Base-by-base conservation (phyloP, 2,329 filamentous ascomycete genomes). In the Coniochaeta prunicola region DNA sequence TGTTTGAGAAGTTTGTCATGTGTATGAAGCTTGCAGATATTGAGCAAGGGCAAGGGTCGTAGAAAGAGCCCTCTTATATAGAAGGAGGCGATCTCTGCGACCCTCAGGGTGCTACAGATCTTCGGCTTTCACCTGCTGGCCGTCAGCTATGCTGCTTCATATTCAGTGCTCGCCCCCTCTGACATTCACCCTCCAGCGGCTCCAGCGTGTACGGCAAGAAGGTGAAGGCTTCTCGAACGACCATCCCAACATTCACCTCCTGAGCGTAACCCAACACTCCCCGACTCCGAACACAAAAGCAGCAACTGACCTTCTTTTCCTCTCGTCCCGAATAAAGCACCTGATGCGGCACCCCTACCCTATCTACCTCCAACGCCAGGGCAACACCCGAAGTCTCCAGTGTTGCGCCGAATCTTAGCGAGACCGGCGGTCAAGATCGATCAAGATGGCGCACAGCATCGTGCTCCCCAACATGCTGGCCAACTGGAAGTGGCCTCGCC, bases 401-500 rank as follows among this genome's bases (percentile, higher is more conserved):
- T 50, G 45, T 50, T 50, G 45, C 45, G 45, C 45, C 45, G 45
- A 50, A 50, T 50, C 45, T 50, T 50, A 50, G 45, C 45, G 45
- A 50, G 45, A 50, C 45, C 45, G 45, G 45, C 45, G 45, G 45
- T 50, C 45, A 50, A 50, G 45, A 50, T 50, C 45, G 45, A 50
- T 50, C 45, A 50, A 50, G 21, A 50, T 50, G 45, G 45, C 45
- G 45, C 45, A 50, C 45, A 50, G 45, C 45, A 50, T 50, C 45
- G 45, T 50, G 45, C 53, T 66, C 9, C 63, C 63, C 0, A 60
- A 64, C 36, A 58, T 61, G 10, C 24, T 63, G 26, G 42, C 48
- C 8, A 28, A 19, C 13, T 66, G 62, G 63, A 59, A 50, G 4
- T 66, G 64, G 64, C 60, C 59, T 1, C 61, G 65, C 2, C 13